These are phyloP conservation scores for Skeletonema marinoi DNA, from an alignment of 108 stramenopile species.

Conservation along the genomic window DNA sequence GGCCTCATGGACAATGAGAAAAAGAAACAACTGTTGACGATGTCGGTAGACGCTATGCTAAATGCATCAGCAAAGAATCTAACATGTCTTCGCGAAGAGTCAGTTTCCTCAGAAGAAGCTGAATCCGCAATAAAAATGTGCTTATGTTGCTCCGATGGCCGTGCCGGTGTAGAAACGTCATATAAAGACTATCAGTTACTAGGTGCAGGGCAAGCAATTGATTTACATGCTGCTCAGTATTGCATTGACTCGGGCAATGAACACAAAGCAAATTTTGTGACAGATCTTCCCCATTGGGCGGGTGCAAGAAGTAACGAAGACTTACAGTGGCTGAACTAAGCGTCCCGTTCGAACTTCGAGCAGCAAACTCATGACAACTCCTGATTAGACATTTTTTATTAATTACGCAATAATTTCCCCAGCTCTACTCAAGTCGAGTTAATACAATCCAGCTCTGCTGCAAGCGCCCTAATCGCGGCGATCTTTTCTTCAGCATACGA, in stretches of 20 bases:
- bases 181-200: constrained; percentile 74
- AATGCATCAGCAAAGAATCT: background rate
- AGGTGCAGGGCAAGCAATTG: constrained; percentile 69
- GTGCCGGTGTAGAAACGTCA: constrained; percentile 38
- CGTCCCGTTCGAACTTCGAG: background rate
- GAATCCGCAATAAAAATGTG: constrained; percentile 46
- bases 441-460: background rate
- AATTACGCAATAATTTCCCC: background rate
- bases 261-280: constrained; percentile 6
- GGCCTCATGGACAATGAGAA: constrained; percentile 22
- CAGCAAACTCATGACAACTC: background rate
- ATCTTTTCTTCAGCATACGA: background rate
- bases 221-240: constrained; percentile 75
- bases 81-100: constrained; percentile 27
- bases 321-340: background rate
- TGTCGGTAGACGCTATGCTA: constrained; percentile 13
- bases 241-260: constrained; percentile 8
- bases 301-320: background rate
- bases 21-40: background rate
- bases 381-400: background rate
- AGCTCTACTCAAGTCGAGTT: background rate
- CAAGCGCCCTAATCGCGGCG: background rate
- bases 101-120: constrained; percentile 36
- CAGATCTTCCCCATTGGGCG: constrained; percentile 35
- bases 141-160: constrained; percentile 45